A percentile compares a stretch with the other conserved stretches of the same genome.
Evolutionary conservation across 1,139 yeast genomes (phyloP).

Genomic region (Candida sanyaensis): DNA sequence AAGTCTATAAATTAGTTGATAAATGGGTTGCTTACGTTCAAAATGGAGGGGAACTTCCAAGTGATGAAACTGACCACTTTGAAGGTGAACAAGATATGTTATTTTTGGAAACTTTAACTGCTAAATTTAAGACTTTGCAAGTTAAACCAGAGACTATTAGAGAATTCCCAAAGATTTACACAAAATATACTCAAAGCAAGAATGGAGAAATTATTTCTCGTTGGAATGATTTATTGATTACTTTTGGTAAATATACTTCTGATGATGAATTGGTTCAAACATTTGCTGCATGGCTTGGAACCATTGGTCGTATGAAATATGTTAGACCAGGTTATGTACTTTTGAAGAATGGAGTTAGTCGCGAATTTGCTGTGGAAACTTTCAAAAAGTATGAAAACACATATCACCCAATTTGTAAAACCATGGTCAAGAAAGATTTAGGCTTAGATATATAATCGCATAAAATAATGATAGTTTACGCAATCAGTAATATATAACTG

Average conservation of each 20-base stretch:
- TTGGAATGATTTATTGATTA: conserved; percentile 34
- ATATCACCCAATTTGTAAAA: conserved; percentile 43
- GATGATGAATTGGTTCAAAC: conserved; percentile 20
- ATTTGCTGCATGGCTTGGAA: conserved; percentile 41
- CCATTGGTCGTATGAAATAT: conserved; percentile 46
- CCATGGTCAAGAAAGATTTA: conserved; percentile 40
- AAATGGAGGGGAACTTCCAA: conserved; percentile 11
- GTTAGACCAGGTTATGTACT: conserved; percentile 43
- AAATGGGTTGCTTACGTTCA: conserved; percentile 24
- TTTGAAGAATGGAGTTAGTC: conserved; percentile 27
- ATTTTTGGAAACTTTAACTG: conserved; percentile 32
- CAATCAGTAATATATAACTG: neutral
- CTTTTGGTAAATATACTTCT: conserved; percentile 24
- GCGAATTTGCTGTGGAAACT: conserved; percentile 30
- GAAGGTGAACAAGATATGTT: conserved; percentile 38
- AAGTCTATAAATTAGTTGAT: conserved; percentile 27
- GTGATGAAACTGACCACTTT: conserved; percentile 22
- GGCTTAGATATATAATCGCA: conserved; percentile 10
- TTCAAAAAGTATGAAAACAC: conserved; percentile 24
- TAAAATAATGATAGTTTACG: neutral
- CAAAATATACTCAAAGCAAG: conserved; percentile 22
- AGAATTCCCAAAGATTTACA: conserved; percentile 25
- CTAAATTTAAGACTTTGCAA: conserved; percentile 19
- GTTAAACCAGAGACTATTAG: conserved; percentile 19
- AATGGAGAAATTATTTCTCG: conserved; percentile 37